Evolutionary conservation across 306 rosid genomes (phyloP).

Genomic region (Dicorynia guianensis): DNA sequence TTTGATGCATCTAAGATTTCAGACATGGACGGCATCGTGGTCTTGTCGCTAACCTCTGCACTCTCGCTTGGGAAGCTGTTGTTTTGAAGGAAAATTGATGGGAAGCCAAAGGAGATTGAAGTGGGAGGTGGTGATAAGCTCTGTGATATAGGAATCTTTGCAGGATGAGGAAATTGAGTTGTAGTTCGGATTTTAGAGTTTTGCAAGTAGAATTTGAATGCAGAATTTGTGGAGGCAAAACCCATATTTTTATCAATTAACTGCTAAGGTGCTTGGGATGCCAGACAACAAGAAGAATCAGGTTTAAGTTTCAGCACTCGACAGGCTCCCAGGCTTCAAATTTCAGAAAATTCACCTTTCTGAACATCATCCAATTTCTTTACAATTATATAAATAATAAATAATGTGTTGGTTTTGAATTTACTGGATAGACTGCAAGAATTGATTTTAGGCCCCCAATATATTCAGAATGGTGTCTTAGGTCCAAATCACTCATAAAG

Average conservation of each 20-base stretch:
- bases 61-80: not conserved
- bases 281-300: no score
- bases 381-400: no score
- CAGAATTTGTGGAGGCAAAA: conserved; percentile 18
- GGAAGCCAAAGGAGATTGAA: not conserved
- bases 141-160: conserved; percentile 28
- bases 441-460: no score
- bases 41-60: conserved; percentile 17
- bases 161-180: conserved; percentile 34
- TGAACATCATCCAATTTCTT: no score
- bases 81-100: conserved; percentile 26
- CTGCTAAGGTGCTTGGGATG: not conserved
- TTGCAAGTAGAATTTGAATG: conserved; percentile 11
- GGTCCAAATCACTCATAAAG: no score
- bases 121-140: not conserved
- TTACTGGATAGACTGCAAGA: no score
- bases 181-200: conserved; percentile 11
- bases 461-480: no score
- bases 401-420: no score
- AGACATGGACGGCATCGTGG: conserved; percentile 64
- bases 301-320: no score
- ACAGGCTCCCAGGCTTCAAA: not conserved
- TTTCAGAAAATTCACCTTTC: not conserved
- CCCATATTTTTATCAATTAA: conserved; percentile 18
- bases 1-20: conserved; percentile 70